phyloP scores from a whole-genome alignment of 495 filamentous ascomycete species.

The Hypoxylon rickii region DNA sequence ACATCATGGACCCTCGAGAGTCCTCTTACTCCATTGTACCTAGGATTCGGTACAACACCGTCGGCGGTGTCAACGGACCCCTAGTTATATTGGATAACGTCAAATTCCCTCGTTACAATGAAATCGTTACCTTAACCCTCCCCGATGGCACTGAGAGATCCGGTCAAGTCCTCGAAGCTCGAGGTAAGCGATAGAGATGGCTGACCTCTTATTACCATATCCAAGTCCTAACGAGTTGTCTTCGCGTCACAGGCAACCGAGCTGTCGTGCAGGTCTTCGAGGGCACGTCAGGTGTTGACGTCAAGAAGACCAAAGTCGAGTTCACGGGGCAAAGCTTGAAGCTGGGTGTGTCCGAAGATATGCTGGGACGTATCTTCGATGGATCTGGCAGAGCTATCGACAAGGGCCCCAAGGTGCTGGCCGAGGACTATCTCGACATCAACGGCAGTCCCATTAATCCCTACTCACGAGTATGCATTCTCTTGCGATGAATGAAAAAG shows the following conservation, averaged over 20 bases:
- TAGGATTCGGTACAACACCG: slow-evolving; percentile 94
- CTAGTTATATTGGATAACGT: slow-evolving; percentile 98
- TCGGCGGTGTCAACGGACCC: slow-evolving; percentile 96
- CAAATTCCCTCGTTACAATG: slow-evolving; percentile 96
- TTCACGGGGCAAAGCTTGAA: slow-evolving; percentile 97
- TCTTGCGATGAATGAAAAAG: background rate
- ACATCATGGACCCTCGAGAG: slow-evolving; percentile 81
- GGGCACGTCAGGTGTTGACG: slow-evolving; percentile 95
- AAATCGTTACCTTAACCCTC: slow-evolving; percentile 95
- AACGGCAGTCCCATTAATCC: slow-evolving; percentile 99
- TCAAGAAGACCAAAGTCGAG: slow-evolving; percentile 98
- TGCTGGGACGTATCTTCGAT: slow-evolving; percentile 98
- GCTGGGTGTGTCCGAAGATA: slow-evolving; percentile 98
- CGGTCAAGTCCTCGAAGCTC: slow-evolving; percentile 95
- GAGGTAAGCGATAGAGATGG: slow-evolving; percentile 60
- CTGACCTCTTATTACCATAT: background rate
- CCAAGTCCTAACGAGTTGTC: slow-evolving; percentile 28
- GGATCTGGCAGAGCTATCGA: slow-evolving; percentile 96
- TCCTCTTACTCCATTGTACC: slow-evolving; percentile 75
- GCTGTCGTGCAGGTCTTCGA: slow-evolving; percentile 98
- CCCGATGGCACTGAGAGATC: slow-evolving; percentile 93
- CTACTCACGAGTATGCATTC: slow-evolving; percentile 78
- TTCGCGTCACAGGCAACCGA: slow-evolving; percentile 67
- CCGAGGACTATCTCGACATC: slow-evolving; percentile 98
- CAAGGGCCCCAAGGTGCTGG: slow-evolving; percentile 97